These are phyloP conservation scores for Protomyces arabidopsidicola DNA, from an alignment of 1,139 yeast genomes.

Conservation along the genomic window DNA sequence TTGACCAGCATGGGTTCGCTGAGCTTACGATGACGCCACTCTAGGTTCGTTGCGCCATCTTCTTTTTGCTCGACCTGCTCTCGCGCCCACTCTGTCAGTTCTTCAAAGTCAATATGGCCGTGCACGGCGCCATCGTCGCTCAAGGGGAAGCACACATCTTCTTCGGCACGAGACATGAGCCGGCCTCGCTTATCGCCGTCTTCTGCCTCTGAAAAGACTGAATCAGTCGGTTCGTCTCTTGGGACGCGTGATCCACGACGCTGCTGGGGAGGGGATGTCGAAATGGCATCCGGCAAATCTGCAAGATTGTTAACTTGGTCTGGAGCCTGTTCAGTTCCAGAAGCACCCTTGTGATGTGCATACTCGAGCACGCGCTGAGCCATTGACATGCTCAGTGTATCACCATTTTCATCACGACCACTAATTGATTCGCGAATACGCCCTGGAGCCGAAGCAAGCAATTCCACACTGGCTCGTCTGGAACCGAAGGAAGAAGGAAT, in stretches of 20 bases:
- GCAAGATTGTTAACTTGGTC: conserved; percentile 8
- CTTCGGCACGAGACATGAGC: conserved; percentile 25
- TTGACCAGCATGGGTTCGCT: conserved; percentile 33
- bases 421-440: conserved; percentile 17
- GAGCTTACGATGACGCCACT: conserved; percentile 26
- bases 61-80: conserved; percentile 27
- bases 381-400: conserved; percentile 16
- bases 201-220: conserved; percentile 6
- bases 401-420: conserved; percentile 18
- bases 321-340: background rate
- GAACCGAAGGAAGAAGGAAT: conserved; percentile 25
- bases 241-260: background rate
- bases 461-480: conserved; percentile 9
- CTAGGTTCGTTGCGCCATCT: conserved; percentile 32
- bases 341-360: background rate
- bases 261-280: conserved; percentile 12
- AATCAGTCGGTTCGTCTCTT: background rate
- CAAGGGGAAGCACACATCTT: conserved; percentile 30
- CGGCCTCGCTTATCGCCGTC: conserved; percentile 12
- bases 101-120: conserved; percentile 29
- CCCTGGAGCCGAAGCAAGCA: background rate
- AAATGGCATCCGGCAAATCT: conserved; percentile 16
- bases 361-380: conserved; percentile 24
- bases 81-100: conserved; percentile 24
- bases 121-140: conserved; percentile 22